These are phyloP conservation scores for Taphrina flavorubra DNA, from an alignment of 1,139 yeast species.

Conservation along the genomic window DNA sequence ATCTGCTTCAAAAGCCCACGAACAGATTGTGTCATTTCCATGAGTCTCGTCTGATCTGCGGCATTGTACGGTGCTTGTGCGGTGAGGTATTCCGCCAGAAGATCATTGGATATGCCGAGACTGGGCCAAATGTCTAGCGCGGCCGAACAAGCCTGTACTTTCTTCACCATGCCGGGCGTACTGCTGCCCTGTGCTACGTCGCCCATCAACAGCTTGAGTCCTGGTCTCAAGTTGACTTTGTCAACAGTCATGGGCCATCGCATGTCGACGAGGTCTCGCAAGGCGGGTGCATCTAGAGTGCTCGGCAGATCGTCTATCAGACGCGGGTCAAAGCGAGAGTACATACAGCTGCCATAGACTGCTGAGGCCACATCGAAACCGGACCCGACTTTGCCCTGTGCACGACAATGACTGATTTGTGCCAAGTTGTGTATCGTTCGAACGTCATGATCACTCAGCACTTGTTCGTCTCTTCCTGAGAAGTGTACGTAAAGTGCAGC, in stretches of 20 bases:
- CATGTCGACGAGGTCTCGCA: slow-evolving; percentile 23
- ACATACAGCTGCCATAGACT: slow-evolving; percentile 83
- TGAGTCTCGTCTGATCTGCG: slow-evolving; percentile 9
- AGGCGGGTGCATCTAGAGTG: slow-evolving; percentile 35
- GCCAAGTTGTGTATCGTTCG: slow-evolving; percentile 73
- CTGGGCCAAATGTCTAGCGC: slow-evolving; percentile 57
- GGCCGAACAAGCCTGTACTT: slow-evolving; percentile 73
- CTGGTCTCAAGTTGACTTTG: slow-evolving; percentile 68
- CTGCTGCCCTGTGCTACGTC: slow-evolving; percentile 92
- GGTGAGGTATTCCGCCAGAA: slow-evolving; percentile 65
- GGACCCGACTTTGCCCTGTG: slow-evolving; percentile 93
- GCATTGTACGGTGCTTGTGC: slow-evolving; percentile 48
- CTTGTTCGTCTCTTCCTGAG: slow-evolving; percentile 49
- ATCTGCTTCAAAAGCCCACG: slow-evolving; percentile 49
- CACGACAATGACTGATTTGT: slow-evolving; percentile 88
- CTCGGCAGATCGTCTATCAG: slow-evolving; percentile 44
- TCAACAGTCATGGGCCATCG: slow-evolving; percentile 66
- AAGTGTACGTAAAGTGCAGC: slow-evolving; percentile 65
- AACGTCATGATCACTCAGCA: slow-evolving; percentile 47
- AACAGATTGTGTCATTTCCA: slow-evolving; percentile 14
- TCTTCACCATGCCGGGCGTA: slow-evolving; percentile 85
- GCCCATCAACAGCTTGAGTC: slow-evolving; percentile 80
- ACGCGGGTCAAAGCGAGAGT: slow-evolving; percentile 64
- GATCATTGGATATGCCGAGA: slow-evolving; percentile 58
- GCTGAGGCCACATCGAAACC: slow-evolving; percentile 98